phyloP scores from a whole-genome alignment of 2,329 filamentous ascomycete genomes.

The Colletotrichum cordylinicola region DNA sequence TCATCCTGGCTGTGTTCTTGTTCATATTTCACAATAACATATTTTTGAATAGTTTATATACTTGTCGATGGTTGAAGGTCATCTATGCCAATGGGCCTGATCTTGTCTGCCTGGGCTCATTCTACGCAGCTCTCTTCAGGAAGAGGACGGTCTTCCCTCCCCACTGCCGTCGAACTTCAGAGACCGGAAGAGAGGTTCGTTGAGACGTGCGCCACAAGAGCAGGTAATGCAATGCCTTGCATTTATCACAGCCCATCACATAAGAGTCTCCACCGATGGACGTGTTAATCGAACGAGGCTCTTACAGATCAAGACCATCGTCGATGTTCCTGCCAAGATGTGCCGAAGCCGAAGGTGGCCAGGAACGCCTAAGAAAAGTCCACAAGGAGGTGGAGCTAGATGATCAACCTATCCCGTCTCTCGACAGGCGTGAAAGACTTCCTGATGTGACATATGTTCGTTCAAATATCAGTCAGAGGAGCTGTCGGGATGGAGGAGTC shows the following conservation, averaged over 20 bases:
- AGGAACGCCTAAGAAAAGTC: background rate
- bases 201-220: background rate
- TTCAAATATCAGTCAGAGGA: background rate
- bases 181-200: background rate
- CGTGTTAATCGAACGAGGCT: background rate
- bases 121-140: background rate
- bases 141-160: background rate
- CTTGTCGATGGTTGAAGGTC: background rate
- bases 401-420: background rate
- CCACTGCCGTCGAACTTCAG: background rate
- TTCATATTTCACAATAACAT: background rate
- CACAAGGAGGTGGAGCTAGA: background rate
- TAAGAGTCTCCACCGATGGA: background rate
- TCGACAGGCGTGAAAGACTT: background rate
- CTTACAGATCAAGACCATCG: background rate
- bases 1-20: background rate
- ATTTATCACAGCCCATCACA: background rate
- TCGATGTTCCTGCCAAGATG: conserved; percentile 2
- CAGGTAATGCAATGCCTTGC: background rate
- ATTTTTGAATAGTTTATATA: background rate
- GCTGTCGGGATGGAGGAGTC: background rate
- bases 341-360: background rate
- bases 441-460: background rate
- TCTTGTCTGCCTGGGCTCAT: background rate
- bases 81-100: background rate